Base-by-base conservation (phyloP, 495 filamentous ascomycete genomes). In the Clohesyomyces aquaticus region DNA sequence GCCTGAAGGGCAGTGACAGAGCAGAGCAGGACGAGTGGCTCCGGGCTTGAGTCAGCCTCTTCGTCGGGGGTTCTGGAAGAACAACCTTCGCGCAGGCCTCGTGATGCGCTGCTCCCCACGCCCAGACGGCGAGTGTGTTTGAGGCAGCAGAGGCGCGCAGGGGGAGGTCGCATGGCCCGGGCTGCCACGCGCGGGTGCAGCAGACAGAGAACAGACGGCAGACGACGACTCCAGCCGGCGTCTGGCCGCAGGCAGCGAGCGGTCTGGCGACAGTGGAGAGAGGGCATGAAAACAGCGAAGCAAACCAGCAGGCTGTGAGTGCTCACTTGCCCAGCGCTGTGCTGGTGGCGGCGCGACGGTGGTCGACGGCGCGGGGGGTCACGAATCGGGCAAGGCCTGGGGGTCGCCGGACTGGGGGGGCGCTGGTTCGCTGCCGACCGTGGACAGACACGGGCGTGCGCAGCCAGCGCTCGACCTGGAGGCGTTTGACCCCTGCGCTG, bases 41-140 rank as follows among this genome's bases (percentile, higher is more conserved):
- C 25, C 8, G 16, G 49, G 51, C 53, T 29, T 52, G 59, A 69
- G 63, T 61, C 63, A 62, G 63, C 61, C 42, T 58, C 62, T 48
- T 55, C 56, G 43, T n/a, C 61, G 55, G 55, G 66, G 50, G 38
- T 62, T 66, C 62, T 66, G 56, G 67, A 62, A 63, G 59, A 49
- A 43, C 16, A 65, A 55, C 51, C 51, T 55, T 55, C 29, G 35
- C 18, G 14, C 18, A 11, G 26, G 4, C 26, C 51, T 19, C 51
- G 49, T 26, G 35, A 53, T 48, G 52, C 22, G 41, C 56, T 51
- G 38, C 50, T 69, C 55, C 66, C 61, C 61, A 61, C 66, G 66
- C 66, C 61, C 41, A 65, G 61, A 19, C 66, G 19, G 48, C 41
- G 35, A 47, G 48, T 35, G 28, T 48, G 50, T 59, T 61, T 58